Conservation (phyloP, 768 basidiomycete species). For the Kwoniella mangroviensis region DNA sequence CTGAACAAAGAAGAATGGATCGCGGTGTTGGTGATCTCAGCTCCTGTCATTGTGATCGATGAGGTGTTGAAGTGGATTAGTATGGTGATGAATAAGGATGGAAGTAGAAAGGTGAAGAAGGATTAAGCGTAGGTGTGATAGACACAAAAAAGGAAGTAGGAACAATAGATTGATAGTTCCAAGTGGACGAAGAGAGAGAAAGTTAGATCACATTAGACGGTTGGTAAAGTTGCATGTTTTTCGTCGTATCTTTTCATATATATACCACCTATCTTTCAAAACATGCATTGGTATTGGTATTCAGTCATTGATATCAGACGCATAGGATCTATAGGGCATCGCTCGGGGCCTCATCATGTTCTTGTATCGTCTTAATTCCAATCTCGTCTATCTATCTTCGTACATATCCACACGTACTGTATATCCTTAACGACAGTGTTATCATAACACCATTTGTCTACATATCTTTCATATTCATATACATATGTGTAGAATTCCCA, state of each 20-base stretch:
- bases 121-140: not conserved
- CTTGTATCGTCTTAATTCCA: no score
- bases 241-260: not conserved
- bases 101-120: slow-evolving; percentile 5
- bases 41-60: slow-evolving; percentile 86
- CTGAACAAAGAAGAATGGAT: slow-evolving; percentile 95
- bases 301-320: not conserved
- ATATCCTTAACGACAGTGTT: no score
- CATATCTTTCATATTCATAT: no score
- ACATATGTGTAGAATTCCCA: not conserved
- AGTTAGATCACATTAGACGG: not conserved
- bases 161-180: no score
- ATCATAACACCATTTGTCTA: no score
- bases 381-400: no score
- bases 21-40: slow-evolving; percentile 84
- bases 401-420: not conserved
- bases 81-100: not conserved
- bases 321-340: no score
- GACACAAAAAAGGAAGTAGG: no score
- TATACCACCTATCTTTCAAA: not conserved
- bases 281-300: not conserved
- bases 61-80: slow-evolving; percentile 77
- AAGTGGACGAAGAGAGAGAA: not conserved
- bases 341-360: no score
- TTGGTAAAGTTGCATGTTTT: not conserved